These are phyloP conservation scores for Saccharomycopsis selenospora DNA, from an alignment of 805 yeast species.

Conservation along the genomic window DNA sequence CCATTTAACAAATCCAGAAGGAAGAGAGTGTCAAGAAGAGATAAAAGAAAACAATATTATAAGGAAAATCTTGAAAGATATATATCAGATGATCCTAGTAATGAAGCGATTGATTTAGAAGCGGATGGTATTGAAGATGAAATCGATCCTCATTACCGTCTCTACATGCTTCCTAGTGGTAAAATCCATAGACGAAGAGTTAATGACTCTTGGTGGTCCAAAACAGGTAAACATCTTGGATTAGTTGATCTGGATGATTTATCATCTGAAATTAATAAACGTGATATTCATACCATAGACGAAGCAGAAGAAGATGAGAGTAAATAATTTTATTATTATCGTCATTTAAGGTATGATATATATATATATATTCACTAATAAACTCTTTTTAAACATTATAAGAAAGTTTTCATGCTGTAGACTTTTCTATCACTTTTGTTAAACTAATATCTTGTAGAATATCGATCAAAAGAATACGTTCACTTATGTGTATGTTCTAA, in stretches of 20 bases:
- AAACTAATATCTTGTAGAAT: no score
- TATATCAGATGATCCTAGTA: slow-evolving; percentile 7
- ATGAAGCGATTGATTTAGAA: slow-evolving; percentile 18
- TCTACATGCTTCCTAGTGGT: slow-evolving; percentile 71
- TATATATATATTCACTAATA: no score
- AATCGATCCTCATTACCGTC: slow-evolving; percentile 33
- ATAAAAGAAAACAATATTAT: neutral
- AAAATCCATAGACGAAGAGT: slow-evolving; percentile 43
- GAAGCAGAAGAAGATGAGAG: slow-evolving; percentile 15
- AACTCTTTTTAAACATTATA: no score
- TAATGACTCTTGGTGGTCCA: slow-evolving; percentile 26
- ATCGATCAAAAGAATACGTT: no score
- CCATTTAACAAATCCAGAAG: slow-evolving; percentile 21
- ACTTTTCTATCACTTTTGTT: no score
- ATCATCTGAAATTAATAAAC: slow-evolving; percentile 48
- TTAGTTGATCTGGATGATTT: slow-evolving; percentile 41
- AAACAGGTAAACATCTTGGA: slow-evolving; percentile 34
- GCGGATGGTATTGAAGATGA: slow-evolving; percentile 24
- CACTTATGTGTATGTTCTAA: no score
- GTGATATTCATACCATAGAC: slow-evolving; percentile 52
- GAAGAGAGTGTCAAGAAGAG: slow-evolving; percentile 26
- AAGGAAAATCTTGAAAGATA: slow-evolving; percentile 9
- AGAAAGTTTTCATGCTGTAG: no score
- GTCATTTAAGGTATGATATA: no score
- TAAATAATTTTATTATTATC: no score